Evolutionary conservation across 345 rosid genomes (phyloP).

Genomic region (Brassica cretica): DNA sequence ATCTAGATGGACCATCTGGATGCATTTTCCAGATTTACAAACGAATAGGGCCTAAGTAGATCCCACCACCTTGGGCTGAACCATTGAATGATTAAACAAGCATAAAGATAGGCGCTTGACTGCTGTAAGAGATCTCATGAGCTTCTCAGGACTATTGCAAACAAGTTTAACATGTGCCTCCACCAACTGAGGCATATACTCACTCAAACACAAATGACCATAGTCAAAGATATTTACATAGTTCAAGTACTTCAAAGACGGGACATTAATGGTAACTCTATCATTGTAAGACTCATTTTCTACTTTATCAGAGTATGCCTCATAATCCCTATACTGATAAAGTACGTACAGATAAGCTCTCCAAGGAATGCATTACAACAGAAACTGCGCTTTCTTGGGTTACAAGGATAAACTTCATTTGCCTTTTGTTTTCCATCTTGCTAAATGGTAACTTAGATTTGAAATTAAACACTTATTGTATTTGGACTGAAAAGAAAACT

Average conservation of each 20-base stretch:
- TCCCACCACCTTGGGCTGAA: neutral
- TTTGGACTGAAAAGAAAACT: no score
- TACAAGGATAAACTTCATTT: no score
- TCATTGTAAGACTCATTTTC: neutral
- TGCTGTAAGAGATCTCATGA: slow-evolving; percentile 21
- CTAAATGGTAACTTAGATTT: no score
- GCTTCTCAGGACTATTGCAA: neutral
- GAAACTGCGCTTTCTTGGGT: neutral
- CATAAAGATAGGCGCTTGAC: slow-evolving; percentile 18
- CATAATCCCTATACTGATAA: neutral
- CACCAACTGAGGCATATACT: slow-evolving; percentile 15
- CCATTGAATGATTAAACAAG: neutral
- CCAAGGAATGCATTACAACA: neutral
- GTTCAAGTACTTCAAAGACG: neutral
- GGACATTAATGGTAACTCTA: neutral
- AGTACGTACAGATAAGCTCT: neutral
- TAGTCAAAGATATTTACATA: neutral
- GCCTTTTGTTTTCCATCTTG: no score
- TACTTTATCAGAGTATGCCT: neutral
- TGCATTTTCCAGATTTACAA: no score
- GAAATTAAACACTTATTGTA: no score
- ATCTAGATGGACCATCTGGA: no score
- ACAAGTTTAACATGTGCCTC: slow-evolving; percentile 7
- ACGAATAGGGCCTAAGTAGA: neutral
- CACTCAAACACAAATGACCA: neutral